A percentile compares a stretch with the other conserved stretches of the same genome.
phyloP scores from a whole-genome alignment of 2,329 filamentous ascomycete genomes.

The Bisporella sp. region DNA sequence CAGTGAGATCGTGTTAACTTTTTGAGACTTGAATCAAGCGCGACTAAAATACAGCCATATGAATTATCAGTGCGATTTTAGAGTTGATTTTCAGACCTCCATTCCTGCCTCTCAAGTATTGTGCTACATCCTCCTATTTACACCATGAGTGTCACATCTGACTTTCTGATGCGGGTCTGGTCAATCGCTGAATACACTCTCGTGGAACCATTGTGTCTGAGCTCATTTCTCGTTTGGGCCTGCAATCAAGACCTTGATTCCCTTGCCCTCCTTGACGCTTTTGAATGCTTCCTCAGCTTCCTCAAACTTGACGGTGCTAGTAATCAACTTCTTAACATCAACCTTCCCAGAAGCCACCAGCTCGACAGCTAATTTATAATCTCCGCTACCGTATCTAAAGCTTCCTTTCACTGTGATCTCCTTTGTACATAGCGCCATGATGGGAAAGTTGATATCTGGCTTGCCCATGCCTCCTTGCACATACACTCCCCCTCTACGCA shows the following conservation, averaged over 20 bases:
- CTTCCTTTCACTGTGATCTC: slow-evolving; percentile 82
- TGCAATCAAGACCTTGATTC: slow-evolving; percentile 57
- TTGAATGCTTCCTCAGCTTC: slow-evolving; percentile 82
- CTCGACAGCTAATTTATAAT: slow-evolving; percentile 72
- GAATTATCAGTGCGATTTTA: no score
- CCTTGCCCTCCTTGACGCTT: slow-evolving; percentile 78
- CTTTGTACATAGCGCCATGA: slow-evolving; percentile 83
- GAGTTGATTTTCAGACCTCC: no score
- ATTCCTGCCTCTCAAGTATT: no score
- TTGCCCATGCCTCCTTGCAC: slow-evolving; percentile 90
- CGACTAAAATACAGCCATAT: no score
- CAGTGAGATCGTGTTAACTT: no score
- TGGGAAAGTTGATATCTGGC: slow-evolving; percentile 81
- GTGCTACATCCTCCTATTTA: no score
- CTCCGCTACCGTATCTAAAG: slow-evolving; percentile 83
- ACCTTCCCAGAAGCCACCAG: slow-evolving; percentile 68
- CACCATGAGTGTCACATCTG: no score
- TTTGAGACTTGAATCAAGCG: no score
- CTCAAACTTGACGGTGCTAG: slow-evolving; percentile 67
- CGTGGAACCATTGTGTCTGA: no score
- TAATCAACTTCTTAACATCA: slow-evolving; percentile 76
- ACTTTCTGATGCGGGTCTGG: no score
- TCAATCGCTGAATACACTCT: no score
- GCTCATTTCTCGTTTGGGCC: slow-evolving; percentile 1
- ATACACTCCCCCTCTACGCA: slow-evolving; percentile 66